Base-by-base conservation (phyloP, 1,284 basidiomycete genomes). In the Grifola frondosa region DNA sequence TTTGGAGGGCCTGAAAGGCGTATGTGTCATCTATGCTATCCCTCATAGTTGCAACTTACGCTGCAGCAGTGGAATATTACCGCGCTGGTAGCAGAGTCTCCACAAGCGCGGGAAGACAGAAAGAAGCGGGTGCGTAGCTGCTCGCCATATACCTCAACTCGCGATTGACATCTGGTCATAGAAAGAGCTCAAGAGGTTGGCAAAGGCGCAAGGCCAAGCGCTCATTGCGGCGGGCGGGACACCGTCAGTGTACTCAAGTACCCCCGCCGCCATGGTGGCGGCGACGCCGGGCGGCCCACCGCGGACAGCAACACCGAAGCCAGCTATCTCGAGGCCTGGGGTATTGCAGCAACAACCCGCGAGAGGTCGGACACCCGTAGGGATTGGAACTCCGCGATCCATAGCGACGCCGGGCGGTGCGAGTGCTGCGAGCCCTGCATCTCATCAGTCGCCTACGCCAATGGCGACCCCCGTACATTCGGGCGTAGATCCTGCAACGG, bases 81-180 rank as follows among this genome's bases (percentile, higher is more conserved):
- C 48, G 62, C 75, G 9, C 68, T 89, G 20, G 70, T 88, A 11
- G 67, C 77, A 30, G 84, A 86, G 63, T 81, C 84, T 9, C 77
- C 82, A 4, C 85, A 89, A 63, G 86, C 83, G 38, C 71, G 82
- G 40, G 86, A 89, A 66, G 85, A 88, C 67, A 70, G 85, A 59
- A 88, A 83, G 71, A 81, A 78, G 67, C 74, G 84, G 72, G 84
- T 86, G 45, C 57, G 81, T 77, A 36, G 36, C 32, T 20, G 32
- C 45, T 39, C 39, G 15, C 40, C 45, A 24, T 42, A 52, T 53
- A 37, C 40, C 53, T 49, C 40, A 41, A 47, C 31, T 42, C 22
- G 10, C 36, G 29, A 47, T 37, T 37, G 36, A 8, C 15, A 6
- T 9, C 47, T 44, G 12, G 5, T 25, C 22, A 58, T 67, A 87